Conservation (phyloP, 2,329 filamentous ascomycete genomes). For the Alternaria ventricosa region DNA sequence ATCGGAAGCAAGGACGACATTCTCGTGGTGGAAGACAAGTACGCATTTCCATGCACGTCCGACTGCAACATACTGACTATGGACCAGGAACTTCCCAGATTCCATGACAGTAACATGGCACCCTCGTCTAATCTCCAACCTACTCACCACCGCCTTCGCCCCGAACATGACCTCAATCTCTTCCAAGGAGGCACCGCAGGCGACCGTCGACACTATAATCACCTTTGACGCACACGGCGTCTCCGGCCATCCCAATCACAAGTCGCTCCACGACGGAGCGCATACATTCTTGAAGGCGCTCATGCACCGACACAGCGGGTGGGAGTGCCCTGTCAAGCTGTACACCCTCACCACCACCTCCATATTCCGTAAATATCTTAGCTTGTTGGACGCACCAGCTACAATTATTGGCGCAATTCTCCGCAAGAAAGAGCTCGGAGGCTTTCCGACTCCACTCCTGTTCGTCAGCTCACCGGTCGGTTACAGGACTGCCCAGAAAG, state of each 20-base stretch:
- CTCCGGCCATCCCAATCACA: conserved; percentile 91
- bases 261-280: conserved; percentile 84
- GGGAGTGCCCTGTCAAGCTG: conserved; percentile 76
- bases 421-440: conserved; percentile 59
- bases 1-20: conserved; percentile 78
- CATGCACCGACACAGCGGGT: conserved; percentile 68
- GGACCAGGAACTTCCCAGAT: conserved; percentile 75
- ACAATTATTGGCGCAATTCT: conserved; percentile 68
- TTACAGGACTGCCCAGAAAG: conserved; percentile 74
- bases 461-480: conserved; percentile 72
- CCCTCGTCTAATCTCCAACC: conserved; percentile 68
- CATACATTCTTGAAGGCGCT: conserved; percentile 72
- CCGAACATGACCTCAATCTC: conserved; percentile 62
- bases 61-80: conserved; percentile 15
- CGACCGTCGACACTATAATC: conserved; percentile 78
- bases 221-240: conserved; percentile 88
- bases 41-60: conserved; percentile 23
- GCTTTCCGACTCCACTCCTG: conserved; percentile 64
- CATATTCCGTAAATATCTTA: conserved; percentile 80
- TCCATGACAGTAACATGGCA: conserved; percentile 86
- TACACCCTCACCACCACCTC: conserved; percentile 82
- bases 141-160: conserved; percentile 77
- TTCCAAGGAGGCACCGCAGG: conserved; percentile 54
- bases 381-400: conserved; percentile 75
- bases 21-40: conserved; percentile 82